These are phyloP conservation scores for Colletotrichum gigasporum DNA, from an alignment of 2,329 filamentous ascomycete species.

Conservation along the genomic window DNA sequence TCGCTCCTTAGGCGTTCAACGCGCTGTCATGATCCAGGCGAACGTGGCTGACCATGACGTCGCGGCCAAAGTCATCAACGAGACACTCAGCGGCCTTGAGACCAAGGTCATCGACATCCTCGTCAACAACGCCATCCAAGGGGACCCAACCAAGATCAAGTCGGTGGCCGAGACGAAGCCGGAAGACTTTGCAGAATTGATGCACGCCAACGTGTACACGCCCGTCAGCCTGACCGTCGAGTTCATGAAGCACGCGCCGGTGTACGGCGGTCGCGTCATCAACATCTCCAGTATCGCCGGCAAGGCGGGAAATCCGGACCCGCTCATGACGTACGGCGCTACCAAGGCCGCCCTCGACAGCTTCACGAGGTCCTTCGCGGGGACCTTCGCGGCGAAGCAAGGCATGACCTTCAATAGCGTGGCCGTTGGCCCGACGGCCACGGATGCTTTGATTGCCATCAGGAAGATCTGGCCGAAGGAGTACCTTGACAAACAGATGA, in stretches of 20 bases:
- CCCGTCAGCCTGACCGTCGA: constrained; percentile 42
- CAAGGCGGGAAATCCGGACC: not conserved
- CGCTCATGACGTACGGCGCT: constrained; percentile 37
- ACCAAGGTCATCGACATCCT: constrained; percentile 10
- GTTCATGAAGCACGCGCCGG: constrained; percentile 37
- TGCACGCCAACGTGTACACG: constrained; percentile 18
- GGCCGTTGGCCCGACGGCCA: constrained; percentile 41
- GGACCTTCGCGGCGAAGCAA: constrained; percentile 38
- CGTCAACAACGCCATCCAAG: constrained; percentile 14
- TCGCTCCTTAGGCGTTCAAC: not conserved
- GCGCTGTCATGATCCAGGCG: not conserved
- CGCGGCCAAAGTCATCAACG: not conserved
- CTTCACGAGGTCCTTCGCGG: constrained; percentile 39
- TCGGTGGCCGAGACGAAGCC: not conserved
- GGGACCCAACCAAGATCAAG: not conserved
- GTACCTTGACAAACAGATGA: not conserved
- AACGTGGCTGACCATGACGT: constrained; percentile 1
- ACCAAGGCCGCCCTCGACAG: constrained; percentile 45
- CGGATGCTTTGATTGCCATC: not conserved
- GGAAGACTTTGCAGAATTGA: not conserved
- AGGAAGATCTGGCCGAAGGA: not conserved
- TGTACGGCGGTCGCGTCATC: constrained; percentile 43
- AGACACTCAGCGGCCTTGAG: not conserved
- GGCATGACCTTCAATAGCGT: constrained; percentile 42
- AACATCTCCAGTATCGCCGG: constrained; percentile 41